Evolutionary conservation across 2,329 filamentous ascomycete species (phyloP).

Genomic region (Colletotrichum cereale): DNA sequence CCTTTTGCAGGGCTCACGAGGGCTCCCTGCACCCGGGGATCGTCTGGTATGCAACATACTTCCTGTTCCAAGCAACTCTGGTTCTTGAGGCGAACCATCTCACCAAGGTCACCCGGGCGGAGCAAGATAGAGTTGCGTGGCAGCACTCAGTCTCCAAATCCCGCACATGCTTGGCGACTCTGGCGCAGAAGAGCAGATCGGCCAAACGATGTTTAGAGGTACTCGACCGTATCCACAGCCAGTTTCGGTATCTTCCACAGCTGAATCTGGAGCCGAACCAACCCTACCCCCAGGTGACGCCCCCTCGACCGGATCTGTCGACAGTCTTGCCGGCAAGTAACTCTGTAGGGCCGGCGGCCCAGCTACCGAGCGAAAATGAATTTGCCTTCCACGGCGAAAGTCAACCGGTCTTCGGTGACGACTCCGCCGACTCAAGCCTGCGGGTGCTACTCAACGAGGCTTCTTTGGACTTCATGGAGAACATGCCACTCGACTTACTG

Average conservation of each 20-base stretch:
- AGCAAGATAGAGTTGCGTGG: constrained; percentile 16
- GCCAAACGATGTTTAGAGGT: constrained; percentile 19
- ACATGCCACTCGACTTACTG: constrained; percentile 8
- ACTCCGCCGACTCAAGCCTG: background rate
- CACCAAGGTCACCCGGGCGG: background rate
- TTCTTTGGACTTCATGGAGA: constrained; percentile 18
- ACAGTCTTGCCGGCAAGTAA: background rate
- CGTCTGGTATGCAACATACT: constrained; percentile 59
- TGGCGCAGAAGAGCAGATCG: constrained; percentile 21
- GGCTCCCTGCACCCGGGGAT: constrained; percentile 49
- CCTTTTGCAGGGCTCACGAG: constrained; percentile 49
- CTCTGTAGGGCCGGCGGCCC: background rate
- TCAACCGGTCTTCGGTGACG: constrained; percentile 11
- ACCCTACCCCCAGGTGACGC: background rate
- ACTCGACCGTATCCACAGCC: constrained; percentile 26
- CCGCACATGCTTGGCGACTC: constrained; percentile 1
- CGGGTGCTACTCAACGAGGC: constrained; percentile 22
- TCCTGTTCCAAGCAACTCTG: constrained; percentile 58
- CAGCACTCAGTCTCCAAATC: constrained; percentile 27
- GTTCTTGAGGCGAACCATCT: constrained; percentile 54
- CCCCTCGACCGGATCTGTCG: background rate
- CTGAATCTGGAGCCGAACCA: background rate
- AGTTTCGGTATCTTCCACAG: constrained; percentile 17
- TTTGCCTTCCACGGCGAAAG: constrained; percentile 16
- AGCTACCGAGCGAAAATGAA: constrained; percentile 20